Base-by-base conservation (phyloP, 202 grass and related monocot genomes). In the Panicum hallii region DNA sequence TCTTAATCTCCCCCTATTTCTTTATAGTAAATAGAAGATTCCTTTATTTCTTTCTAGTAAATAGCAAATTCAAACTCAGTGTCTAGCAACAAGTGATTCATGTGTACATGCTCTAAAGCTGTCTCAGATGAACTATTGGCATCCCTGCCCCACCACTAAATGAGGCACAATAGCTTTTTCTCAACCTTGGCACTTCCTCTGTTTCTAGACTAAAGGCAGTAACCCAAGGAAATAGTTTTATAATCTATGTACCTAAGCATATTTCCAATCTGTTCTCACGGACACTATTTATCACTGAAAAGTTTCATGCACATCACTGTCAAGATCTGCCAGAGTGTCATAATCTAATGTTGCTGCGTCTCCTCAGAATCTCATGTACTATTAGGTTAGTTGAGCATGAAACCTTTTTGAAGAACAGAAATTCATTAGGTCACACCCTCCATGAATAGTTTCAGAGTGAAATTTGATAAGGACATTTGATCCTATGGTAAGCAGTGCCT, bases 361-460 rank as follows among this genome's bases (percentile, higher is more conserved):
- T 60, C 46, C 38, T 71, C 70, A 76, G 71, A 66, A 81, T 87
- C 76, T 66, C 62, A 50, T 26, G 80, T 76, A 78, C 81, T 22
- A 50, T 81, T 72, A 52, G 41, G 71, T 91, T 84, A 78, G 89
- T 91, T 81, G 70, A 81, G 84, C 64, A 26, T 72, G 30, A 85
- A 85, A 38, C 56, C 77, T 84, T 91, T 81, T 81, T 30, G 50
- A 81, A 40, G 41, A 57, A 72, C 43, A 81, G 41, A 28, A 74
- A 4, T n/a, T 55, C 60, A 65, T 84, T 80, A 74, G 81, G 55
- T 81, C 85, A 57, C 70, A 84, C 28, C 85, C 46, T 83, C 75
- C 80, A 77, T 41, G 28, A 75, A 72, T 88, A 57, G 77, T 87
- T 81, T 66, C 81, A 81, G 63, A 77, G 60, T 44, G 81, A 70